These are phyloP conservation scores for slime mould (Dictyostelium discoideum) DNA, from an alignment of 78 protist species.

Conservation along the genomic window DNA sequence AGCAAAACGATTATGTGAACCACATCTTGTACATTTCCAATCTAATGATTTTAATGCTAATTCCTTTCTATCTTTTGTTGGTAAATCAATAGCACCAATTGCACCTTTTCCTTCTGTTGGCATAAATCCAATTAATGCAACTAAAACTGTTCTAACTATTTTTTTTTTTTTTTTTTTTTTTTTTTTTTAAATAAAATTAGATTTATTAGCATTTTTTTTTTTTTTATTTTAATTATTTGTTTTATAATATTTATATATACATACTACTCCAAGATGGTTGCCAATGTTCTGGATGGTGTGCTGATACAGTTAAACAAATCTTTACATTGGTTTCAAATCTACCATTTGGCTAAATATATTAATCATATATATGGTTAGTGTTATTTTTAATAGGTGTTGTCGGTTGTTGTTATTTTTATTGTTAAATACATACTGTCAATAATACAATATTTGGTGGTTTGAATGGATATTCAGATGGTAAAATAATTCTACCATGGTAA, in stretches of 20 bases:
- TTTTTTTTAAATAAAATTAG: neutral
- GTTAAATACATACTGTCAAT: slow-evolving; percentile 82
- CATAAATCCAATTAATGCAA: slow-evolving; percentile 93
- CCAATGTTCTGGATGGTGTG: slow-evolving; percentile 98
- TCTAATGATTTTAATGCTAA: slow-evolving; percentile 74
- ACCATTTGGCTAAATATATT: slow-evolving; percentile 89
- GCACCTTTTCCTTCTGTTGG: slow-evolving; percentile 92
- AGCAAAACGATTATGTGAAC: slow-evolving; percentile 36
- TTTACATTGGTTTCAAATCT: slow-evolving; percentile 92
- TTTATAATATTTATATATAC: neutral
- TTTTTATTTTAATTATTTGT: neutral
- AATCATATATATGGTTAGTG: neutral
- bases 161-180: neutral
- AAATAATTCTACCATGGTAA: slow-evolving; percentile 96
- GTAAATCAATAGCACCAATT: slow-evolving; percentile 92
- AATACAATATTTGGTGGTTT: slow-evolving; percentile 92
- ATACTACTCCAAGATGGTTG: slow-evolving; percentile 95
- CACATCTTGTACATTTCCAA: slow-evolving; percentile 83
- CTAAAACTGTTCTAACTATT: slow-evolving; percentile 87
- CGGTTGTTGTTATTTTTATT: neutral
- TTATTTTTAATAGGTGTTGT: neutral
- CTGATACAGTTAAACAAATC: slow-evolving; percentile 92
- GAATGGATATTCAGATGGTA: slow-evolving; percentile 96
- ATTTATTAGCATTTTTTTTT: neutral
- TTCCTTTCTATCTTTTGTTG: slow-evolving; percentile 69